These are phyloP conservation scores for Pachyrhizus erosus DNA, from an alignment of 306 rosid species.

Conservation along the genomic window DNA sequence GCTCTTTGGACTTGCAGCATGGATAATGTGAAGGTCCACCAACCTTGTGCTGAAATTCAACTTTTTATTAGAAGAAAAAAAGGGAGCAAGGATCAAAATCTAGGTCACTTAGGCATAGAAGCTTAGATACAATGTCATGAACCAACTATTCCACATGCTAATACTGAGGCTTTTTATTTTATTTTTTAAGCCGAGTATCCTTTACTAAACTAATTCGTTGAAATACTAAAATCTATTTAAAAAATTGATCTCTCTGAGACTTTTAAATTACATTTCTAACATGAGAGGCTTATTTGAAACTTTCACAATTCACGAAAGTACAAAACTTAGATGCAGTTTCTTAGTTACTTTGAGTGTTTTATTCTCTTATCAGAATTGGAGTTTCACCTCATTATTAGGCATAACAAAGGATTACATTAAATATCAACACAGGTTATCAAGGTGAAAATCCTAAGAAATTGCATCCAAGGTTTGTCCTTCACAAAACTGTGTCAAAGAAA, in stretches of 20 bases:
- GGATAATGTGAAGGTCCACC: not conserved
- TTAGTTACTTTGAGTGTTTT: no score
- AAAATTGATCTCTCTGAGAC: no score
- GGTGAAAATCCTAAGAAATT: no score
- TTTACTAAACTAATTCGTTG: no score
- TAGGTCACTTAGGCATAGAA: not conserved
- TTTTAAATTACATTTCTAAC: not conserved
- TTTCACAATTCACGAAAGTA: not conserved
- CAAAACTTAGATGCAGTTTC: no score
- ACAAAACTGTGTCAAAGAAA: slow-evolving; percentile 21
- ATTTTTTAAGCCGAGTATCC: no score
- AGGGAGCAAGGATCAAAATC: not conserved
- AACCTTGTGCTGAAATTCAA: not conserved
- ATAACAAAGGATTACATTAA: no score
- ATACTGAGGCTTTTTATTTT: no score
- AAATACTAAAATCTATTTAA: no score
- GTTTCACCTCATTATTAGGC: no score
- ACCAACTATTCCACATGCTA: not conserved
- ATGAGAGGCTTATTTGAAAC: slow-evolving; percentile 6
- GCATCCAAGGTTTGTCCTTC: not conserved
- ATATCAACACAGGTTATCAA: no score
- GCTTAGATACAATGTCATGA: not conserved
- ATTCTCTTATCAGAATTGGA: no score
- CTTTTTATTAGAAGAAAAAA: not conserved
- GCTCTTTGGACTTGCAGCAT: not conserved